phyloP scores from a whole-genome alignment of 2,329 filamentous ascomycete species.

The Ophiostoma quercus region DNA sequence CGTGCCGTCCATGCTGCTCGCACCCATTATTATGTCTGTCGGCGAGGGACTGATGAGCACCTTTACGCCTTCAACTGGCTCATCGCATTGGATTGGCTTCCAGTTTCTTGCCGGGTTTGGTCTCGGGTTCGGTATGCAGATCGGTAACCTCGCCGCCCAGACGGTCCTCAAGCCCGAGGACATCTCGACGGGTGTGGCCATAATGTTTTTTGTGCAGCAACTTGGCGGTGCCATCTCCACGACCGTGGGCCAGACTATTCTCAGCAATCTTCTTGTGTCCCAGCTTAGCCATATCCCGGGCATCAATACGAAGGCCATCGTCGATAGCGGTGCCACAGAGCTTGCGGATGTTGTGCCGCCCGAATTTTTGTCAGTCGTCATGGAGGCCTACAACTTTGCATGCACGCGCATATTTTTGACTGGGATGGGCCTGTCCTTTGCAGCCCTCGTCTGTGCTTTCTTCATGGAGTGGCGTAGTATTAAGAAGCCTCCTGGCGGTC shows the following conservation, averaged over 20 bases:
- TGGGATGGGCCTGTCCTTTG: background rate
- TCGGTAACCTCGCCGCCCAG: constrained; percentile 44
- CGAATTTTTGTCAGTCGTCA: background rate
- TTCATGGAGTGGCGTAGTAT: background rate
- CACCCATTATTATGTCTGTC: constrained; percentile 24
- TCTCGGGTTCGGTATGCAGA: constrained; percentile 41
- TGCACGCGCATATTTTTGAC: background rate
- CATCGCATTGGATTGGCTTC: constrained; percentile 34
- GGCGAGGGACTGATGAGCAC: constrained; percentile 44
- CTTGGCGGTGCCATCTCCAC: constrained; percentile 25
- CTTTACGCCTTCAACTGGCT: constrained; percentile 27
- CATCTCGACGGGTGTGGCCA: constrained; percentile 39
- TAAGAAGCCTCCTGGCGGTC: background rate
- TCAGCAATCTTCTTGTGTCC: constrained; percentile 23
- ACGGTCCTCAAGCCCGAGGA: constrained; percentile 41
- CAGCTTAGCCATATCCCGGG: constrained; percentile 9
- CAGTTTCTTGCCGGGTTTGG: constrained; percentile 44
- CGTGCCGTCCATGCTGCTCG: constrained; percentile 25
- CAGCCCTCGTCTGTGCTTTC: background rate
- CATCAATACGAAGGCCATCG: background rate
- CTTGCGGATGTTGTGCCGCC: background rate
- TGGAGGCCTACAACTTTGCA: background rate
- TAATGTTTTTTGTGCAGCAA: constrained; percentile 40
- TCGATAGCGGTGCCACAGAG: background rate
- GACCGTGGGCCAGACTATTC: constrained; percentile 24